Percentiles rank a stretch among this genome's conserved stretches.
Evolutionary conservation across 768 basidiomycete species (phyloP).

Genomic region (Collybia sp.): DNA sequence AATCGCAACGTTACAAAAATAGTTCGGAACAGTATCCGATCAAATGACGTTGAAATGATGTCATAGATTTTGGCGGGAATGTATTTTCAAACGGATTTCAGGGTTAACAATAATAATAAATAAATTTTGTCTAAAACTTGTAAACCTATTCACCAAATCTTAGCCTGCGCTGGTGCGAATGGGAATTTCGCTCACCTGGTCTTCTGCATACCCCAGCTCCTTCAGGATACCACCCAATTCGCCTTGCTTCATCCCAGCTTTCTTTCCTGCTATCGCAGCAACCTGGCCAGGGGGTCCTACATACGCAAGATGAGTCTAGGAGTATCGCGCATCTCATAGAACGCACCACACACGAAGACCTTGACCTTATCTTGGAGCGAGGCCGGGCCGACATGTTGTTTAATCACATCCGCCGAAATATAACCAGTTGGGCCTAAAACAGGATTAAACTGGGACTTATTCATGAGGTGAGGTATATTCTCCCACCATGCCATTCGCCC

Average conservation of each 20-base stretch:
- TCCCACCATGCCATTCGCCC: conserved; percentile 49
- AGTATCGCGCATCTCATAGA: no score
- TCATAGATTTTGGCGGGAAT: no score
- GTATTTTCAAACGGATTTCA: no score
- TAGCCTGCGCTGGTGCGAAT: background rate
- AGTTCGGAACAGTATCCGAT: no score
- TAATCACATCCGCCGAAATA: conserved; percentile 67
- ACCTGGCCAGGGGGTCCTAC: conserved; percentile 85
- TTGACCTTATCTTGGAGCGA: conserved; percentile 74
- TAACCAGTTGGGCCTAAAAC: conserved; percentile 63
- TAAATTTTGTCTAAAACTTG: conserved; percentile 27
- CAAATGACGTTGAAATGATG: no score
- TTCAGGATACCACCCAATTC: conserved; percentile 78
- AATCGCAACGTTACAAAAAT: no score
- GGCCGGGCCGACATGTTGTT: conserved; percentile 64
- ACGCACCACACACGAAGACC: conserved; percentile 83
- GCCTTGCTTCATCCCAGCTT: conserved; percentile 86
- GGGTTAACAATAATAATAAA: no score
- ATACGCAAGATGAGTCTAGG: no score
- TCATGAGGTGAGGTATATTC: background rate
- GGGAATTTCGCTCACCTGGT: conserved; percentile 54
- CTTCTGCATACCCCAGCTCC: conserved; percentile 79
- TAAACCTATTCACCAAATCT: conserved; percentile 23
- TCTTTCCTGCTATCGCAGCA: conserved; percentile 83
- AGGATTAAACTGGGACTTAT: background rate